Evolutionary conservation across 305 asterid species (phyloP).

Genomic region (Fraxinus xanthoxyloides): DNA sequence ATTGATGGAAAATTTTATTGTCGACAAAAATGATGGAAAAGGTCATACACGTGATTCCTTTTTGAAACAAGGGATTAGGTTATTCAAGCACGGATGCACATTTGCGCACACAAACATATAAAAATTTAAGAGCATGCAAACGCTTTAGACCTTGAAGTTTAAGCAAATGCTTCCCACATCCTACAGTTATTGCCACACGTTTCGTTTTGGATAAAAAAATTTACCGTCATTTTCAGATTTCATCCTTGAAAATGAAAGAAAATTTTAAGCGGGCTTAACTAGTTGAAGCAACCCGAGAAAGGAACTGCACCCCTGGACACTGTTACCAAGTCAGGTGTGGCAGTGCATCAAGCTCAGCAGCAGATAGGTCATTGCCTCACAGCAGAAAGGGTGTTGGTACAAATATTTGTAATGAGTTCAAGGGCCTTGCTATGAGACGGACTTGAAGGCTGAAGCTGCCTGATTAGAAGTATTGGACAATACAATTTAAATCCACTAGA

Average conservation of each 20-base stretch:
- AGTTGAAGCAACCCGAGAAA: not conserved
- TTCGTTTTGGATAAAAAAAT: not conserved
- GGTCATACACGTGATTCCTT: not conserved
- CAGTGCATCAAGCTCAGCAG: not conserved
- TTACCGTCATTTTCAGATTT: not conserved
- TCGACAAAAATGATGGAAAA: not conserved
- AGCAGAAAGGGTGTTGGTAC: not conserved
- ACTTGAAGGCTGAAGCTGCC: not conserved
- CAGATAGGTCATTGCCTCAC: not conserved
- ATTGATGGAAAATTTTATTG: not conserved
- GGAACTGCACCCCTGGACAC: not conserved
- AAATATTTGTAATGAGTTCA: not conserved
- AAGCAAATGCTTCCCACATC: not conserved
- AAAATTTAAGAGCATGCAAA: not conserved
- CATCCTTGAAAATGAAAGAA: not conserved
- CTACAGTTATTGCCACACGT: not conserved
- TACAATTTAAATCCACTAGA: not conserved
- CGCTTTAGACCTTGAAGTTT: not conserved
- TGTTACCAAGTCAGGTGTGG: not conserved
- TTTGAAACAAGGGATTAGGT: not conserved
- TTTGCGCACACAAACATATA: not conserved
- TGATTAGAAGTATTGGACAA: not conserved
- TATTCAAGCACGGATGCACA: not conserved
- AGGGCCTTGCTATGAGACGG: not conserved
- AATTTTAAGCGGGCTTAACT: not conserved